These are phyloP conservation scores for Xanthoceras sorbifolium DNA, from an alignment of 345 rosid genomes.

Conservation along the genomic window DNA sequence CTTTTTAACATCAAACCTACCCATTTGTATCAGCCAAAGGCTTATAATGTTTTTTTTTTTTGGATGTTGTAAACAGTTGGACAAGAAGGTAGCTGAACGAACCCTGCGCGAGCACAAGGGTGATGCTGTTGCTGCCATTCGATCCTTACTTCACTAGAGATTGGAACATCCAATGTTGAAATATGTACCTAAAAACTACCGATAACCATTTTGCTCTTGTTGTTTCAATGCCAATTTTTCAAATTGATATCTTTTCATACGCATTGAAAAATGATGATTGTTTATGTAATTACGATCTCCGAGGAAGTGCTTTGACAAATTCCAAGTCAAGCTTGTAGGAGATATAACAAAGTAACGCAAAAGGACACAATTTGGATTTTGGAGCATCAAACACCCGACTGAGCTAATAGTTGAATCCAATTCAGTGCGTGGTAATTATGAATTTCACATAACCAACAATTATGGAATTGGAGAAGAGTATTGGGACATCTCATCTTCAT, in stretches of 20 bases:
- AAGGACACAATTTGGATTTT: no score
- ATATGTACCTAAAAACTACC: background rate
- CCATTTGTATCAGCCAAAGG: constrained; percentile 4
- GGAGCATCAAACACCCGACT: no score
- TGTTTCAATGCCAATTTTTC: background rate
- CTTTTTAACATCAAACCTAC: background rate
- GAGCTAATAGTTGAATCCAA: no score
- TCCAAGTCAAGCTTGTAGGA: no score
- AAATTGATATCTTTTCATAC: background rate
- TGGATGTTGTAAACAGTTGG: constrained; percentile 52
- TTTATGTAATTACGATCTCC: no score
- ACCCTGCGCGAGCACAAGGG: constrained; percentile 95
- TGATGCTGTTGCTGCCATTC: constrained; percentile 90
- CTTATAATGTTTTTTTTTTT: constrained; percentile 16
- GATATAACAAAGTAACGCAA: no score
- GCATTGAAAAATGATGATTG: background rate
- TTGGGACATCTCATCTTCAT: no score
- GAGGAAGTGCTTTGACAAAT: no score
- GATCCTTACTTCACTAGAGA: constrained; percentile 62
- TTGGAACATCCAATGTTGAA: background rate
- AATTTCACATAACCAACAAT: no score
- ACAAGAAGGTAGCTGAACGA: constrained; percentile 88
- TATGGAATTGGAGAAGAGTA: no score
- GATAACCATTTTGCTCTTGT: background rate
- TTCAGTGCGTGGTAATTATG: no score